phyloP scores from a whole-genome alignment of 345 rosid genomes.

The Populus simonii region DNA sequence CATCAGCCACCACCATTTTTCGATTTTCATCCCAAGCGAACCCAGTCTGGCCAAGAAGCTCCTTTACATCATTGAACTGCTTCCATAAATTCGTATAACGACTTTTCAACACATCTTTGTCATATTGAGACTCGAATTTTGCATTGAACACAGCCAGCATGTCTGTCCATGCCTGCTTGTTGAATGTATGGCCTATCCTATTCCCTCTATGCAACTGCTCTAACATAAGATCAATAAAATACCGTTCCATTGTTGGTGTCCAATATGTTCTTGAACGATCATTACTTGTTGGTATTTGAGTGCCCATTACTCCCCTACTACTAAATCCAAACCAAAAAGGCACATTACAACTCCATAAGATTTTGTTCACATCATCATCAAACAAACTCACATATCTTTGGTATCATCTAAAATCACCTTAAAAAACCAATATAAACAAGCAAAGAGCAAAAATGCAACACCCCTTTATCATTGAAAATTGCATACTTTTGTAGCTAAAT shows the following conservation, averaged over 20 bases:
- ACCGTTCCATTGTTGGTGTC: slow-evolving; percentile 84
- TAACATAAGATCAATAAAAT: slow-evolving; percentile 81
- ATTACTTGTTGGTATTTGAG: slow-evolving; percentile 37
- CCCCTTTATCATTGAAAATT: neutral
- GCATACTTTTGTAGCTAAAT: neutral
- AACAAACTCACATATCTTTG: no score
- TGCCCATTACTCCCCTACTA: slow-evolving; percentile 31
- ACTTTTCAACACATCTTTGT: slow-evolving; percentile 71
- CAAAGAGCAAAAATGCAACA: neutral
- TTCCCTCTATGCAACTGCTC: slow-evolving; percentile 79
- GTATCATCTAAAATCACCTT: no score
- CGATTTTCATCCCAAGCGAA: slow-evolving; percentile 78
- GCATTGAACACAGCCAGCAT: slow-evolving; percentile 65
- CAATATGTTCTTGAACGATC: slow-evolving; percentile 79
- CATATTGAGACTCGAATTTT: slow-evolving; percentile 70
- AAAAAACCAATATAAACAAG: no score
- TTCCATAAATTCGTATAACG: slow-evolving; percentile 78
- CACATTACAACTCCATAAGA: neutral
- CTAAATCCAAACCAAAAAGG: neutral
- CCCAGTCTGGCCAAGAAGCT: slow-evolving; percentile 61
- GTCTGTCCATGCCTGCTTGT: slow-evolving; percentile 77
- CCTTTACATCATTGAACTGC: slow-evolving; percentile 69
- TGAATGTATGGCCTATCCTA: slow-evolving; percentile 76
- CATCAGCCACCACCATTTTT: slow-evolving; percentile 72
- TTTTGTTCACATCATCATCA: neutral